Percentiles rank a stretch among this genome's conserved stretches.
Conservation (phyloP, 78 protist species). For the Polysphondylium violaceum region DNA sequence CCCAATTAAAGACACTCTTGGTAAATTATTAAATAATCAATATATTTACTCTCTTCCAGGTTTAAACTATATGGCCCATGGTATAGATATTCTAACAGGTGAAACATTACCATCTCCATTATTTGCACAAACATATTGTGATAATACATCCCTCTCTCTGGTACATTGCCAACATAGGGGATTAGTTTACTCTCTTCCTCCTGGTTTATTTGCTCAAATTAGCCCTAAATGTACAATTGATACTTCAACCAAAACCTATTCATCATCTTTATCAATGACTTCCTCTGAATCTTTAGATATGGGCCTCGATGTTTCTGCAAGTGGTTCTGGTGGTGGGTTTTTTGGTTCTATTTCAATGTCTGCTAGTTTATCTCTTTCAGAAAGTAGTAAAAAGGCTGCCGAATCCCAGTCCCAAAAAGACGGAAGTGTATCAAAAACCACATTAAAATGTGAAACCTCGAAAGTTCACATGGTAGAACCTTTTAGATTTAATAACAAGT, state of each 20-base stretch:
- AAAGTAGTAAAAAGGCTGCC: background rate
- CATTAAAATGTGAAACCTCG: background rate
- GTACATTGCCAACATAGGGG: background rate
- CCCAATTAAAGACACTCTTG: background rate
- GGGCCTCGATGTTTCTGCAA: too few relatives aligned
- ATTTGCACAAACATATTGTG: conserved; percentile 2
- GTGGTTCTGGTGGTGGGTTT: too few relatives aligned
- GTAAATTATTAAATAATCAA: conserved; percentile 3
- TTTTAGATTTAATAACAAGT: background rate
- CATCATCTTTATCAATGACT: too few relatives aligned
- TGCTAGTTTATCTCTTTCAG: background rate
- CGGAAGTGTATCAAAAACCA: background rate
- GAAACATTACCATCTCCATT: background rate
- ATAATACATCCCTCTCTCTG: background rate
- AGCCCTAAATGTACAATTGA: background rate
- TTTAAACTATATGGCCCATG: conserved; percentile 4
- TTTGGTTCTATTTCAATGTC: too few relatives aligned
- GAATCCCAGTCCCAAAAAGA: background rate
- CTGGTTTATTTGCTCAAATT: background rate
- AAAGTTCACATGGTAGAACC: background rate
- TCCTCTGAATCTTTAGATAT: too few relatives aligned
- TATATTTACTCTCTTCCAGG: conserved; percentile 28
- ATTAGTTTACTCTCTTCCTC: conserved; percentile 22
- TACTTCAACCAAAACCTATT: background rate
- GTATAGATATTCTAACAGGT: conserved; percentile 10